Conservation (phyloP, 768 basidiomycete genomes). For the Artomyces pyxidatus region DNA sequence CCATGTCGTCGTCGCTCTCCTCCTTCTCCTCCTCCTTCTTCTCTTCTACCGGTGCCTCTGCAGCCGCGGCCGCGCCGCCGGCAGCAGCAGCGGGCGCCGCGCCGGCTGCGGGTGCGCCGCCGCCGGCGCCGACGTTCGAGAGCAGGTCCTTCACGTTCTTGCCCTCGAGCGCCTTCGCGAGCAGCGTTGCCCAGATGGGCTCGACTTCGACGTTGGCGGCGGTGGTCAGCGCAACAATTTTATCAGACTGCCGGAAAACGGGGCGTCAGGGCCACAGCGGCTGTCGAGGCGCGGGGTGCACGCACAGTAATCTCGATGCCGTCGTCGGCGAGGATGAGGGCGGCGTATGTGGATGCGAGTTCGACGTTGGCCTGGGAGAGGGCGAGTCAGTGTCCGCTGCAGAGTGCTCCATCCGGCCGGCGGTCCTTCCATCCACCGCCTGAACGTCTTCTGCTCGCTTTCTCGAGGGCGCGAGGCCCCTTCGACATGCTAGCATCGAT, state of each 20-base stretch:
- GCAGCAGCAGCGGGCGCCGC: slow-evolving; percentile 45
- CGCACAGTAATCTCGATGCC: slow-evolving; percentile 94
- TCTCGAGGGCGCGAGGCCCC: too few species aligned
- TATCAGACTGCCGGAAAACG: slow-evolving; percentile 63
- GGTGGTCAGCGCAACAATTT: slow-evolving; percentile 75
- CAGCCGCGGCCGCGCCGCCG: slow-evolving; percentile 52
- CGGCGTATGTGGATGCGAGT: slow-evolving; percentile 92
- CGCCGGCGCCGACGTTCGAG: slow-evolving; percentile 90
- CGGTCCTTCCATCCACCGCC: not conserved
- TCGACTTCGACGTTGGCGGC: slow-evolving; percentile 86
- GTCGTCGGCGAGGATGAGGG: slow-evolving; percentile 97
- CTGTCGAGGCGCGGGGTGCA: slow-evolving; percentile 14
- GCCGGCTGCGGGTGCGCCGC: slow-evolving; percentile 71
- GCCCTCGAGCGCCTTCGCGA: slow-evolving; percentile 96
- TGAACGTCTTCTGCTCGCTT: too few species aligned
- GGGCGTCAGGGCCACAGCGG: not conserved
- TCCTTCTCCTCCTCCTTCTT: slow-evolving; percentile 84
- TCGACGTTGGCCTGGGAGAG: slow-evolving; percentile 47
- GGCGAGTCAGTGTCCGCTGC: not conserved
- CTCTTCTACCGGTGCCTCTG: slow-evolving; percentile 68
- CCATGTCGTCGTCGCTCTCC: slow-evolving; percentile 90
- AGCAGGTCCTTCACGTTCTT: slow-evolving; percentile 96
- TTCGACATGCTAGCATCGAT: too few species aligned
- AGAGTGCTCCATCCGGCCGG: not conserved
- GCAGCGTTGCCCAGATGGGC: slow-evolving; percentile 95